Conservation (phyloP, 169 alveolate genomes). For the Cryptosporidium muris region DNA sequence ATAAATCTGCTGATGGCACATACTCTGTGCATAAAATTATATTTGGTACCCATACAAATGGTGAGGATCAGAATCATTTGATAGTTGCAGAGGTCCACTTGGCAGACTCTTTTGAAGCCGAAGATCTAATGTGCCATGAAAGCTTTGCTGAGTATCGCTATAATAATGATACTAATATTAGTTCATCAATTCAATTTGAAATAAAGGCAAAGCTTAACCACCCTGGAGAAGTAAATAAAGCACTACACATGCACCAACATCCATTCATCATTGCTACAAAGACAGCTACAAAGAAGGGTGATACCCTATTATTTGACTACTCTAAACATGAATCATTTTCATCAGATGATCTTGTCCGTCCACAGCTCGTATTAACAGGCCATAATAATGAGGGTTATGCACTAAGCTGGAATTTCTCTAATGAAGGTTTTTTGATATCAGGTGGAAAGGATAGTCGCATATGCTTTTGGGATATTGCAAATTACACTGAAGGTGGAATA, state of each 20-base stretch:
- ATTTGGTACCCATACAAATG: constrained; percentile 93
- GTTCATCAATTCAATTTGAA: constrained; percentile 77
- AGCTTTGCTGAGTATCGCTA: constrained; percentile 79
- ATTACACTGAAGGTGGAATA: constrained; percentile 23
- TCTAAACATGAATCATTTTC: constrained; percentile 92
- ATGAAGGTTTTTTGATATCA: constrained; percentile 82
- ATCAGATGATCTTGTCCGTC: constrained; percentile 83
- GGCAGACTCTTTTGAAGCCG: constrained; percentile 73
- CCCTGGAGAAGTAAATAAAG: constrained; percentile 77
- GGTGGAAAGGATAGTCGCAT: constrained; percentile 90
- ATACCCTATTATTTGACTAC: constrained; percentile 88
- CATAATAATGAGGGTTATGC: constrained; percentile 93
- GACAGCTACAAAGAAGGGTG: constrained; percentile 83
- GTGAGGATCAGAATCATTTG: constrained; percentile 88
- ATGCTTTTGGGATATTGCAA: constrained; percentile 89
- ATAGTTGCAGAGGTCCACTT: constrained; percentile 85
- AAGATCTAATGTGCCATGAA: constrained; percentile 78
- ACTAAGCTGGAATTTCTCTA: constrained; percentile 84
- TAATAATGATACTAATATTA: constrained; percentile 65
- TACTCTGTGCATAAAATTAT: constrained; percentile 85
- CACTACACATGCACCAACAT: constrained; percentile 90
- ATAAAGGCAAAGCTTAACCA: constrained; percentile 80
- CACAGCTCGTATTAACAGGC: constrained; percentile 88
- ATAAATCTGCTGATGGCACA: constrained; percentile 77
- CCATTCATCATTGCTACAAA: constrained; percentile 90